Evolutionary conservation across 1,139 yeast genomes (phyloP).

Genomic region (Pichia sp.): DNA sequence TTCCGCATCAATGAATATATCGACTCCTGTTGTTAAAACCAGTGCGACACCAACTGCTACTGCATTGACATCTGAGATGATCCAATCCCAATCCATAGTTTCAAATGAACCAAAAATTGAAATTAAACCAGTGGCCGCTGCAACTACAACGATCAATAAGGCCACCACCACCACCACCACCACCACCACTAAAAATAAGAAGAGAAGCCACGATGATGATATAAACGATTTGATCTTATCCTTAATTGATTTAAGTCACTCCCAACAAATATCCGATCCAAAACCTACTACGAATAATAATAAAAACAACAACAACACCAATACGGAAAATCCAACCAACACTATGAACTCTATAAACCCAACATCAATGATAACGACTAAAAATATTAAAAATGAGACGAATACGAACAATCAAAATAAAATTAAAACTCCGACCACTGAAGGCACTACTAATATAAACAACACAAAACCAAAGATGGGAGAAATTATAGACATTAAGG

Average conservation of each 20-base stretch:
- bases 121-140: neutral
- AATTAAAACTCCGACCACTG: neutral
- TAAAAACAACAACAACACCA: neutral
- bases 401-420: neutral
- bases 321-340: too few relatives aligned
- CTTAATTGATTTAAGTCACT: conserved; percentile 32
- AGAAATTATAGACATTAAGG: too few relatives aligned
- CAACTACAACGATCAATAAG: too few relatives aligned
- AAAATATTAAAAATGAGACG: neutral
- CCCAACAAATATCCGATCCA: conserved; percentile 18
- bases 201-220: conserved; percentile 28
- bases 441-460: too few relatives aligned
- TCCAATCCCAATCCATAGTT: too few relatives aligned
- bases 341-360: conserved; percentile 3
- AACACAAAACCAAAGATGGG: neutral
- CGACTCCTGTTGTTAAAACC: neutral
- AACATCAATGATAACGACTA: neutral
- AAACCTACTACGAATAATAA: neutral
- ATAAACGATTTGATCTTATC: conserved; percentile 33
- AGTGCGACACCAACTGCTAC: too few relatives aligned
- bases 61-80: too few relatives aligned
- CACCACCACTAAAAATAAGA: neutral
- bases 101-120: too few relatives aligned
- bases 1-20: too few relatives aligned
- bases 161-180: neutral